Evolutionary conservation across 495 filamentous ascomycete genomes (phyloP), one percentile per base, ranked within the genome.

Genomic region (Xylaria intraflava): DNA sequence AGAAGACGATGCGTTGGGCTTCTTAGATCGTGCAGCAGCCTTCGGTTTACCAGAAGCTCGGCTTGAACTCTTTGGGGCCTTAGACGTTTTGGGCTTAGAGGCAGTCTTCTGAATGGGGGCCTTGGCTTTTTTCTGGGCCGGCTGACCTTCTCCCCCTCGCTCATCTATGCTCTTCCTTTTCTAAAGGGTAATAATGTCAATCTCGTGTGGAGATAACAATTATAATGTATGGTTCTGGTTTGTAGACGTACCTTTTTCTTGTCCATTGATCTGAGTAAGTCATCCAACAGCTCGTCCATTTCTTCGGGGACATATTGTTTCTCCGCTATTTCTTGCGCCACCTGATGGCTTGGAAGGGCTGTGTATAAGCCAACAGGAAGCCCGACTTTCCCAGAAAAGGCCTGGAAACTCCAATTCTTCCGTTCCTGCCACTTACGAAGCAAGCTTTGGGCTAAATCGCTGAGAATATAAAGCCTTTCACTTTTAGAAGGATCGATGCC

Each of bases 391-490:
- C 79, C 83, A 0, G 90, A 84, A 65, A 86, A 92, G 5, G 85
- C 85, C 60, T 90, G 85, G 58, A 97, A 83, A 36, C 74, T 79
- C 78, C 88, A 89, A 45, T 84, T 83, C 41, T 84, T 84, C 56
- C 81, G 75, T 48, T 88, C 86, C 62, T 92, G 87, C 74, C 87
- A 99, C 55, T 82, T 83, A 33, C 88, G 78, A 55, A 97, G 87
- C 39, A 90, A 78, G 1, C 83, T 78, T 69, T 94, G 88, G 0
- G 91, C 84, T 11, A 99, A 78, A 61, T 99, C 93, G 44, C 86
- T 88, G n/a, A 97, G 70, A 14, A 89, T 82, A 61, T 95, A 94
- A 22, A 97, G 79, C 43, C 85, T 83, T 53, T 86, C 80, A 52
- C 79, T 81, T 56, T 76, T 63, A 0, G 67, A 62, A 0, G 72